Base-by-base conservation (phyloP, 768 basidiomycete species). In the Suillus subluteus region DNA sequence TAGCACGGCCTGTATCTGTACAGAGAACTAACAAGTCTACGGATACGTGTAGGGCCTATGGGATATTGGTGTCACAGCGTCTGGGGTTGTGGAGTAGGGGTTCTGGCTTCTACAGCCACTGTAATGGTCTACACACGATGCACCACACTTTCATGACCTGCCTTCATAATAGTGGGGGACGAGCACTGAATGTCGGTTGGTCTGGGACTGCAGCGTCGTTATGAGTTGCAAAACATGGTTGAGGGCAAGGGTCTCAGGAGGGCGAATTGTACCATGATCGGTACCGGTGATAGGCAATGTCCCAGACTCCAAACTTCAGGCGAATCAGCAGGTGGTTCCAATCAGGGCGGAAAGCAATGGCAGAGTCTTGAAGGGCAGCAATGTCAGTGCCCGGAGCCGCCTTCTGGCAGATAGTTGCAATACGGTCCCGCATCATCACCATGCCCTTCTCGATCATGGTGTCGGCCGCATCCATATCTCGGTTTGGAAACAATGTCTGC, bases 401-500 rank as follows among this genome's bases (percentile, higher is more conserved):
- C 13, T 50, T 3, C 23, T 26, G 50, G 50, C 3, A 26, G 6
- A 15, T 4, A 23, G 2, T 50, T 15, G 13, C 50, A 50, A 50
- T 5, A 15, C 23, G 13, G 13, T 50, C 50, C 3, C 13, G 5
- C 13, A 15, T 50, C 50, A 50, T 50, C 12, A 54, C 46, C 63
- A 58, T 46, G 46, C 64, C 64, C n/a, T 65, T 61, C n/a, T 43
- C 62, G 50, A 68, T 69, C 30, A 68, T 32, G 9, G 52, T 37
- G 32, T 62, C n/a, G 30, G 40, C 50, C 3, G 4, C 30, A 40
- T 43, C 52, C 54, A 64, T 64, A 21, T 38, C n/a, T 59, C 3
- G 23, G 9, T 56, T 41, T 38, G 30, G 35, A 40, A 5, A 21
- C 7, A 58, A 43, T 6, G 26, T 40, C 21, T 41, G 26, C 4